Percentiles rank a stretch among this genome's conserved stretches.
phyloP scores from a whole-genome alignment of 208 protist genomes.

The Eutreptiella sp. region DNA sequence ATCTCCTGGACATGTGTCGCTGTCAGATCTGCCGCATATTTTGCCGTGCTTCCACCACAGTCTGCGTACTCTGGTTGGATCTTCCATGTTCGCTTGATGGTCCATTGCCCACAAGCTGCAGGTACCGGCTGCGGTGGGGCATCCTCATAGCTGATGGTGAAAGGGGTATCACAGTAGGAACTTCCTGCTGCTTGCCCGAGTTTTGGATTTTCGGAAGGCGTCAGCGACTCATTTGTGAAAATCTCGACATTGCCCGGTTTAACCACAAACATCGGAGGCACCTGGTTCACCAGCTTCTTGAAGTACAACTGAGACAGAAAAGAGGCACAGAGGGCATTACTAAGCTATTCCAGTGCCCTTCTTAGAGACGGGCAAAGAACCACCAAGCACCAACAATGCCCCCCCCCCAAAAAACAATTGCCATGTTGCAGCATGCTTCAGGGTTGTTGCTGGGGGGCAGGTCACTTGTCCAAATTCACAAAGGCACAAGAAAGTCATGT shows the following conservation, averaged over 20 bases:
- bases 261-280: not conserved
- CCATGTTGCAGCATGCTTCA: no score
- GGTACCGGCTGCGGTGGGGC: not conserved
- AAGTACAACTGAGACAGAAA: not conserved
- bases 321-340: no score
- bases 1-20: slow-evolving; percentile 1
- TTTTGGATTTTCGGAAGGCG: not conserved
- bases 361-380: no score
- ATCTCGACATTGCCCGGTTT: not conserved
- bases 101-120: not conserved
- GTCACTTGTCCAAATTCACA: no score
- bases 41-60: not conserved
- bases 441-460: no score
- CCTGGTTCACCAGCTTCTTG: not conserved
- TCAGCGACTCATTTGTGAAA: not conserved
- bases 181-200: not conserved
- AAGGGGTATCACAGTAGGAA: not conserved
- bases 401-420: no score
- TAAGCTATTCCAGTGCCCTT: no score
- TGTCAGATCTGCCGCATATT: not conserved
- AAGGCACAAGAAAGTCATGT: no score
- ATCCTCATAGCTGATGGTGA: not conserved
- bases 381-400: no score
- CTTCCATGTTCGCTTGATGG: slow-evolving; percentile 9
- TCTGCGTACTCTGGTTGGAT: slow-evolving; percentile 5